phyloP scores from a whole-genome alignment of 805 yeast species.

The Ogataea polymorpha region DNA sequence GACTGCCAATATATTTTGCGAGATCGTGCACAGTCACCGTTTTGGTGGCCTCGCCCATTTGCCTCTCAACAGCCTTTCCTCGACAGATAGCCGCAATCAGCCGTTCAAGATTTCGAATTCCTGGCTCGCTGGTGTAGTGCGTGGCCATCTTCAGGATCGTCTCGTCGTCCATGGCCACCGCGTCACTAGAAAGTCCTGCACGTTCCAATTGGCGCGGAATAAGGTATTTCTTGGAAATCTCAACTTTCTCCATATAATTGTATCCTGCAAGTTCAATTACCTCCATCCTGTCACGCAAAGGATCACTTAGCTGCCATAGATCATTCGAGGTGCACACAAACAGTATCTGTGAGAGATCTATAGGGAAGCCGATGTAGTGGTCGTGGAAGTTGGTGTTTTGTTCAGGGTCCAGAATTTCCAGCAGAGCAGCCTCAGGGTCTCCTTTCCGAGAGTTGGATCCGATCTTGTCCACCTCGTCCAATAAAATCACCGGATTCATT shows the following conservation, averaged over 20 bases:
- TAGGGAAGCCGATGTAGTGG: constrained; percentile 82
- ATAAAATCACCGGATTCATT: constrained; percentile 77
- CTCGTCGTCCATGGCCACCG: constrained; percentile 46
- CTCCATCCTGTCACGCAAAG: constrained; percentile 82
- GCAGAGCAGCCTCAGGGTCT: constrained; percentile 85
- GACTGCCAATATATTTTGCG: constrained; percentile 64
- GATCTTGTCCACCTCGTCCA: constrained; percentile 81
- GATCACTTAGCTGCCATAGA: constrained; percentile 64
- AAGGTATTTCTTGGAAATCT: constrained; percentile 65
- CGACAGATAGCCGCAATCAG: constrained; percentile 74
- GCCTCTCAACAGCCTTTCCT: constrained; percentile 59
- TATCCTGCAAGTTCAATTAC: constrained; percentile 76
- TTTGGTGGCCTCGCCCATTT: constrained; percentile 43
- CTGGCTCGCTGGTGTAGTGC: constrained; percentile 79
- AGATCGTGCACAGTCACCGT: constrained; percentile 43
- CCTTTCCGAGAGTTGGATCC: constrained; percentile 42
- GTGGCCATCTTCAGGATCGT: constrained; percentile 62
- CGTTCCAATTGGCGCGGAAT: constrained; percentile 71
- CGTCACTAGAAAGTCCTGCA: constrained; percentile 54
- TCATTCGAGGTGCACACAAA: constrained; percentile 88
- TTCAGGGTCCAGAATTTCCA: constrained; percentile 89
- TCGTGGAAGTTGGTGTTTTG: constrained; percentile 76
- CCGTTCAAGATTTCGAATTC: constrained; percentile 79
- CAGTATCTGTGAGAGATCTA: constrained; percentile 75
- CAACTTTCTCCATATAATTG: constrained; percentile 70